These are phyloP conservation scores for Gliomastix tumulicola DNA, from an alignment of 2,329 filamentous ascomycete genomes.

Conservation along the genomic window DNA sequence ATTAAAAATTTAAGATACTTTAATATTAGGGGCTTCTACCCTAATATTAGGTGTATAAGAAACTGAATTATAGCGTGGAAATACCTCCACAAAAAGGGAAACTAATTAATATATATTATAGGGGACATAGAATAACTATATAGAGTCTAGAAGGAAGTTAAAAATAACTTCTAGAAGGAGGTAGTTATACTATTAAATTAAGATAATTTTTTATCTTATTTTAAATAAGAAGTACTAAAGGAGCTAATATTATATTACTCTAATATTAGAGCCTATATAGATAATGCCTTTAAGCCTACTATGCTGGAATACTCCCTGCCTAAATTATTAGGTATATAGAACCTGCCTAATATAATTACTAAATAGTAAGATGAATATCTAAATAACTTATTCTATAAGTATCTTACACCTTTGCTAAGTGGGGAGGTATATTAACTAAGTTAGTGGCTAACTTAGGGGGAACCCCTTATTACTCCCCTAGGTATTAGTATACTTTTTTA, in stretches of 20 bases:
- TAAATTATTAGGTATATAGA: too few relatives aligned
- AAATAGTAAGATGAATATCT: background rate
- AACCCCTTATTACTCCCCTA: too few relatives aligned
- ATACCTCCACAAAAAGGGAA: background rate
- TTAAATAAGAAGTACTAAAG: background rate
- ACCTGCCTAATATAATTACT: background rate
- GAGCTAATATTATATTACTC: background rate
- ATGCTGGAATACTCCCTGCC: too few relatives aligned
- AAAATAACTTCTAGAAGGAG: background rate
- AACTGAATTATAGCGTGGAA: background rate
- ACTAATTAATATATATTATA: background rate
- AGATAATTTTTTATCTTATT: background rate
- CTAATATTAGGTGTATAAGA: background rate
- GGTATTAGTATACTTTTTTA: too few relatives aligned
- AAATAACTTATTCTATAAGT: too few relatives aligned
- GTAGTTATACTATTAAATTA: background rate
- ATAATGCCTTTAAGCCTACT: too few relatives aligned
- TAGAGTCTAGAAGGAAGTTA: background rate
- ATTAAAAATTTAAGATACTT: background rate
- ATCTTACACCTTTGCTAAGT: too few relatives aligned
- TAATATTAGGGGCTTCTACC: background rate
- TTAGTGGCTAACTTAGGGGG: too few relatives aligned
- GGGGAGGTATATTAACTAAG: too few relatives aligned
- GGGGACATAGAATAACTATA: background rate
- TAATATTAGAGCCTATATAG: too few relatives aligned